phyloP scores from a whole-genome alignment of 192 early-diverging fungal genomes.

The Mortierella claussenii region DNA sequence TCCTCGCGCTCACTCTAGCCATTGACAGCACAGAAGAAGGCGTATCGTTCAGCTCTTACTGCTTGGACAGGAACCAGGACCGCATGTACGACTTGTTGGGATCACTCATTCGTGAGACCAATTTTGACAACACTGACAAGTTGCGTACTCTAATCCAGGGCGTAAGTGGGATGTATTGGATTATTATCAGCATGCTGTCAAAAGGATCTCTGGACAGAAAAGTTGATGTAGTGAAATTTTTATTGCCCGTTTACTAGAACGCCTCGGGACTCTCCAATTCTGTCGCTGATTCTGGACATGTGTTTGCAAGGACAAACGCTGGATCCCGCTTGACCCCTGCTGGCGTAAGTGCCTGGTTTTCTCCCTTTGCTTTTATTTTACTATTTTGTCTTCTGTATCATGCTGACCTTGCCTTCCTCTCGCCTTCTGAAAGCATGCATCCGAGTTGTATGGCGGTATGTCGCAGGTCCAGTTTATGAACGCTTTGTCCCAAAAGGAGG shows the following conservation, averaged over 20 bases:
- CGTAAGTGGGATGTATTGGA: too few relatives aligned
- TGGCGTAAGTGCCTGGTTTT: slow-evolving; percentile 37
- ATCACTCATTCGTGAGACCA: slow-evolving; percentile 76
- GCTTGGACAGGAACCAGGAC: slow-evolving; percentile 71
- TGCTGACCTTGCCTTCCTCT: not conserved
- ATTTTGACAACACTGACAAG: slow-evolving; percentile 76
- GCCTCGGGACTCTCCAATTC: slow-evolving; percentile 81
- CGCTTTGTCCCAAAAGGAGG: slow-evolving; percentile 71
- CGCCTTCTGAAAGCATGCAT: slow-evolving; percentile 19
- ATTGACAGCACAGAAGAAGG: slow-evolving; percentile 73
- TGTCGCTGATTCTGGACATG: slow-evolving; percentile 85
- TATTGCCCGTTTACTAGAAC: slow-evolving; percentile 62
- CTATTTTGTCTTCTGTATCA: not conserved
- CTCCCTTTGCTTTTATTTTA: not conserved
- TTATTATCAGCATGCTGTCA: not conserved
- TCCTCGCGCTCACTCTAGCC: too few relatives aligned
- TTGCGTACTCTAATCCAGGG: slow-evolving; percentile 80
- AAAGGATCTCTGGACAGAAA: not conserved
- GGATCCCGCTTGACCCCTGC: slow-evolving; percentile 69
- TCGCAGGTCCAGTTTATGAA: slow-evolving; percentile 87
- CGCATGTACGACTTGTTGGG: slow-evolving; percentile 78
- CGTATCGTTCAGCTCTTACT: slow-evolving; percentile 70
- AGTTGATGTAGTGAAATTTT: too few relatives aligned
- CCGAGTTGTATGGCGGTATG: slow-evolving; percentile 67
- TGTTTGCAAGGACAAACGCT: slow-evolving; percentile 76